Percentiles rank a stretch among this genome's conserved stretches.
These are phyloP conservation scores for Ceratocystis ficicola DNA, from an alignment of 2,329 filamentous ascomycete genomes.

Conservation along the genomic window DNA sequence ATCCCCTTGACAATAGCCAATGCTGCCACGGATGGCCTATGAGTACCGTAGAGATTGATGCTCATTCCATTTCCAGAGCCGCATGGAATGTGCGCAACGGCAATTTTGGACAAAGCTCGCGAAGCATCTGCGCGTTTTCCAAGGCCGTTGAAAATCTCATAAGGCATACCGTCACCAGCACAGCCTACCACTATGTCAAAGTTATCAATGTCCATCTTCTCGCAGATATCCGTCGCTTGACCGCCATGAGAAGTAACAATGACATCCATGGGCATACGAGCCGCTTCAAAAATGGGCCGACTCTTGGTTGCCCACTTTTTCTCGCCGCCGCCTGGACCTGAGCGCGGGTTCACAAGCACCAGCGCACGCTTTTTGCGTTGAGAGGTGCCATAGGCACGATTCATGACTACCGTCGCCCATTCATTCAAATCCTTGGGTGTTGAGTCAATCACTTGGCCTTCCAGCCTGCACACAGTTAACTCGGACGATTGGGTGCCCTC, in stretches of 20 bases:
- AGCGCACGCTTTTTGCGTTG: constrained; percentile 66
- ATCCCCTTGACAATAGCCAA: constrained; percentile 78
- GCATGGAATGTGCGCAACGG: constrained; percentile 78
- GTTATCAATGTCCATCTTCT: constrained; percentile 61
- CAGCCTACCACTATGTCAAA: constrained; percentile 82
- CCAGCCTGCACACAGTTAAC: constrained; percentile 49
- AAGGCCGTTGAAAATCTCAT: constrained; percentile 91
- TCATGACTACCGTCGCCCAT: constrained; percentile 56
- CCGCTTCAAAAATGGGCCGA: constrained; percentile 70
- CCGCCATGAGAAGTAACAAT: constrained; percentile 58
- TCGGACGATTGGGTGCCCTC: constrained; percentile 39
- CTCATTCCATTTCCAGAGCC: constrained; percentile 92
- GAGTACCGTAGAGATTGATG: constrained; percentile 75
- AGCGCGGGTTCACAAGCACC: constrained; percentile 81
- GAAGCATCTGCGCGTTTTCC: constrained; percentile 63
- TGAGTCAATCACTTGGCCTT: constrained; percentile 35
- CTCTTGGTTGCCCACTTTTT: constrained; percentile 64
- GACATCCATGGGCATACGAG: constrained; percentile 63
- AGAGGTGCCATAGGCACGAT: constrained; percentile 56
- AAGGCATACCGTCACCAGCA: constrained; percentile 81
- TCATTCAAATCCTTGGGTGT: constrained; percentile 37
- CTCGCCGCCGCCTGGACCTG: constrained; percentile 65
- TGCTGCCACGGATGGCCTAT: constrained; percentile 61
- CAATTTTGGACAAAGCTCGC: constrained; percentile 60
- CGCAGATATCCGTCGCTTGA: constrained; percentile 66